Evolutionary conservation across 345 rosid genomes (phyloP).

Genomic region (Euclidium syriacum): DNA sequence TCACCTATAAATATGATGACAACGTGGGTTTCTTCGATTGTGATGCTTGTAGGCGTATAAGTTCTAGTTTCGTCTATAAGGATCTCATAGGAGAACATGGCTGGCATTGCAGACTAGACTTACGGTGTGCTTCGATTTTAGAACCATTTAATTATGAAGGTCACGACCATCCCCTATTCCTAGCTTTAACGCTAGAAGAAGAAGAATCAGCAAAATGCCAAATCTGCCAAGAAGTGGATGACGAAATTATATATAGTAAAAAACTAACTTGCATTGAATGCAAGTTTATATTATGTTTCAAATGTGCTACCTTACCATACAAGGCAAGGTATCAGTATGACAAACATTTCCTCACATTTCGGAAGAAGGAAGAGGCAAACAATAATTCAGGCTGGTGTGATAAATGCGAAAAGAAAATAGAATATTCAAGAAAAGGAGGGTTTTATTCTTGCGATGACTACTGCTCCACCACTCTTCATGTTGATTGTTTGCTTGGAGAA

Average conservation of each 20-base stretch:
- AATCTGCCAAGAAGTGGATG: not conserved
- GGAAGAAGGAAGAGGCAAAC: too few relatives aligned
- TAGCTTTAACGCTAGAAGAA: not conserved
- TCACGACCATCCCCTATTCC: not conserved
- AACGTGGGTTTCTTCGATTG: not conserved
- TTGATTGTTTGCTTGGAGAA: not conserved
- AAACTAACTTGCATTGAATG: not conserved
- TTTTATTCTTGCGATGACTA: too few relatives aligned
- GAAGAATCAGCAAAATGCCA: not conserved
- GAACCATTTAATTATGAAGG: slow-evolving; percentile 2
- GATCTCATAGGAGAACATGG: rapidly evolving
- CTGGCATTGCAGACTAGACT: not conserved
- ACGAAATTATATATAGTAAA: too few relatives aligned
- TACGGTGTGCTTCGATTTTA: not conserved
- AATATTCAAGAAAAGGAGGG: too few relatives aligned
- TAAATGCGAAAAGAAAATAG: too few relatives aligned
- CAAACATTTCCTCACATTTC: too few relatives aligned
- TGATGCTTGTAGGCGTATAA: rapidly evolving
- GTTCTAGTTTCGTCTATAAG: not conserved
- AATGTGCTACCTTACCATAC: not conserved
- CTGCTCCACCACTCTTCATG: slow-evolving; percentile 3
- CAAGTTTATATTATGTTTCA: not conserved
- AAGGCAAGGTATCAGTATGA: not conserved
- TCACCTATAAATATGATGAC: not conserved
- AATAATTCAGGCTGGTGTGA: too few relatives aligned